Conservation (phyloP, 176 grass and related monocot genomes). For the Pontederia crassipes region DNA sequence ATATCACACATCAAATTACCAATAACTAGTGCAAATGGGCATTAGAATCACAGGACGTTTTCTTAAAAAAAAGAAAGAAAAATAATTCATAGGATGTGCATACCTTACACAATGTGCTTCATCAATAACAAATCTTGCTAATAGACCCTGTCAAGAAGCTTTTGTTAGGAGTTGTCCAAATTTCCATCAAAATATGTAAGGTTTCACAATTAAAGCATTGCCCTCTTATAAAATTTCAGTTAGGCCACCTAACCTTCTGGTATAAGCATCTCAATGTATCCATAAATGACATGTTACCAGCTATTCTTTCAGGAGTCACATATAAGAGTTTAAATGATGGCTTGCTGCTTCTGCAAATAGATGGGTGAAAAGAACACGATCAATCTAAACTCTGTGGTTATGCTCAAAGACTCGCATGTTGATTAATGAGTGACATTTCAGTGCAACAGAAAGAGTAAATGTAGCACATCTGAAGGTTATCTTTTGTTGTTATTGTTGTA, state of each 20-base stretch:
- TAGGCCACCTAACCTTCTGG: slow-evolving; percentile 48
- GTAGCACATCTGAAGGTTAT: too few relatives aligned
- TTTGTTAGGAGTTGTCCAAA: not conserved
- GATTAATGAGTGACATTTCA: too few relatives aligned
- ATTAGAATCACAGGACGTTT: too few relatives aligned
- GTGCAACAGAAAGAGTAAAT: too few relatives aligned
- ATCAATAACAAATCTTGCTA: slow-evolving; percentile 89
- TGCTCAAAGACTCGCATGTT: too few relatives aligned
- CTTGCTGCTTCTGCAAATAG: slow-evolving; percentile 38
- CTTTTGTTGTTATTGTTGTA: too few relatives aligned
- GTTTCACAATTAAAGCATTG: not conserved
- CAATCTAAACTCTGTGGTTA: not conserved
- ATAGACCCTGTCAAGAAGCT: slow-evolving; percentile 41
- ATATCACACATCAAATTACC: not conserved
- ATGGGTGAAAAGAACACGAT: not conserved
- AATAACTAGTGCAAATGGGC: not conserved
- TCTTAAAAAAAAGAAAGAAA: not conserved
- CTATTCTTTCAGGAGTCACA: slow-evolving; percentile 84
- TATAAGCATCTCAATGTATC: slow-evolving; percentile 55
- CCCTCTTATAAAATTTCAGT: not conserved
- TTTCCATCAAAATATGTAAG: not conserved
- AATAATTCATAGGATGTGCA: not conserved
- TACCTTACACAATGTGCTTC: slow-evolving; percentile 98
- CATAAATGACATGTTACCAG: slow-evolving; percentile 44
- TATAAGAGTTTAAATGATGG: slow-evolving; percentile 80